Percentiles rank a stretch among this genome's conserved stretches.
phyloP scores from a whole-genome alignment of 225 moss, liverwort and hornwort genomes.

The Pseudisothecium myosuroides region DNA sequence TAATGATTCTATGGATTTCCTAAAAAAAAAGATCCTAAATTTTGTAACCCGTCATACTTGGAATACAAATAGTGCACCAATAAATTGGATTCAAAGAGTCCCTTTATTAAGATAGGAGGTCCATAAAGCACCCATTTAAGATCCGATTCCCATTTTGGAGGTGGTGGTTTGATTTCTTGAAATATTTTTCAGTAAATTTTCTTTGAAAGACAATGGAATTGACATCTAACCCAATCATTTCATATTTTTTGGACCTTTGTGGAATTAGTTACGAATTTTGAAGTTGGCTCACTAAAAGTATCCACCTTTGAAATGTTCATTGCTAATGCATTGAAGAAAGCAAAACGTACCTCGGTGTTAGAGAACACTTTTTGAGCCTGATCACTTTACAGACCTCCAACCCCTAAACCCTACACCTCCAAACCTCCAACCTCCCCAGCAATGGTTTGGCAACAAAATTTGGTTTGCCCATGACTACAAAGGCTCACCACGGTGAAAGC shows the following conservation, averaged over 20 bases:
- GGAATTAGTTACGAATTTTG: no score
- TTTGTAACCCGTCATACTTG: neutral
- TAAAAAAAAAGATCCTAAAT: neutral
- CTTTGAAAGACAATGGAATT: neutral
- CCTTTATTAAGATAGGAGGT: accelerated
- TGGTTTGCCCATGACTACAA: no score
- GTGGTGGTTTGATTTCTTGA: neutral
- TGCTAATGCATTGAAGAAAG: accelerated
- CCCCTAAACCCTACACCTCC: no score
- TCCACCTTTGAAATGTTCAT: neutral
- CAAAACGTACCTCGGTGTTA: neutral
- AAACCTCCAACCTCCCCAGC: neutral
- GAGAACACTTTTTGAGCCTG: accelerated
- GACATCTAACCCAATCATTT: accelerated
- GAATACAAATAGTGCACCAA: neutral
- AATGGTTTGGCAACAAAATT: no score
- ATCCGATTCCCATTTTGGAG: accelerated
- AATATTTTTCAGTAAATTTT: no score
- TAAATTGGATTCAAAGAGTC: neutral
- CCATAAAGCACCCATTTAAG: neutral
- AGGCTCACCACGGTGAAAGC: no score
- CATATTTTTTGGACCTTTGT: neutral
- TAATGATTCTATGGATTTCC: accelerated
- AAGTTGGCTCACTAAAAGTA: neutral
- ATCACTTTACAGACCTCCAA: neutral